Percentiles rank a stretch among this genome's conserved stretches.
These are phyloP conservation scores for Aquanectria penicillioides DNA, from an alignment of 2,329 filamentous ascomycete genomes.

Conservation along the genomic window DNA sequence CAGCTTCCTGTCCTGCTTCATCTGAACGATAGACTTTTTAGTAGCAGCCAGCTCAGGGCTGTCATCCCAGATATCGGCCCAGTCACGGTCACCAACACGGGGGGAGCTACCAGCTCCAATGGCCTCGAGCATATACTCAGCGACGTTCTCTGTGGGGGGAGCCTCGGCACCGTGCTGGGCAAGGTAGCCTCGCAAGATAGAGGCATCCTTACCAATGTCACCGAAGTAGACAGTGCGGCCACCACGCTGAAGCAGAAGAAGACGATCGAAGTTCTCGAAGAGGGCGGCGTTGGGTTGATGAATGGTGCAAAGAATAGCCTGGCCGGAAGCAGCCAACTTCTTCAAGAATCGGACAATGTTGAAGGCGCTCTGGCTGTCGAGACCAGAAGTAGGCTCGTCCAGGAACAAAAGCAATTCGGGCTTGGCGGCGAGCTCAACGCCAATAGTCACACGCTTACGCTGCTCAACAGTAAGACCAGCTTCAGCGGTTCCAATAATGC, in stretches of 20 bases:
- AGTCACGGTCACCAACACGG: constrained; percentile 79
- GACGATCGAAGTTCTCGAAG: constrained; percentile 88
- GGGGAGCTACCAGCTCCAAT: constrained; percentile 80
- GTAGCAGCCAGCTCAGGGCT: constrained; percentile 74
- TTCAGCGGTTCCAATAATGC: constrained; percentile 68
- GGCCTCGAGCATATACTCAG: constrained; percentile 87
- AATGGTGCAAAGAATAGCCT: constrained; percentile 90
- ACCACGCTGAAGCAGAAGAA: constrained; percentile 81
- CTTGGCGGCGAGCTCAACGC: constrained; percentile 88
- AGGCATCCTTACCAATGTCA: constrained; percentile 80
- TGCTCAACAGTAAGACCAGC: constrained; percentile 76
- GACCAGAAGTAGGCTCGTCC: constrained; percentile 81
- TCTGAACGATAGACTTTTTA: constrained; percentile 72
- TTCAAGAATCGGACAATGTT: constrained; percentile 83
- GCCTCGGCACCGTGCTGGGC: constrained; percentile 69
- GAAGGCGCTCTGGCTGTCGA: constrained; percentile 72
- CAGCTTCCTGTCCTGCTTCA: constrained; percentile 69
- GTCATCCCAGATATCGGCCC: constrained; percentile 82
- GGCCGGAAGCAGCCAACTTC: constrained; percentile 80
- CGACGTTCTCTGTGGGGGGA: constrained; percentile 65
- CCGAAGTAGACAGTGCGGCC: constrained; percentile 89
- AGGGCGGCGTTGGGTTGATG: constrained; percentile 89
- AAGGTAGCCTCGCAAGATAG: constrained; percentile 73
- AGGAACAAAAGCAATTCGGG: constrained; percentile 80
- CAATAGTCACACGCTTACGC: constrained; percentile 85